These are phyloP conservation scores for Suhomyces wounanorum DNA, from an alignment of 1,139 yeast genomes.

Conservation along the genomic window DNA sequence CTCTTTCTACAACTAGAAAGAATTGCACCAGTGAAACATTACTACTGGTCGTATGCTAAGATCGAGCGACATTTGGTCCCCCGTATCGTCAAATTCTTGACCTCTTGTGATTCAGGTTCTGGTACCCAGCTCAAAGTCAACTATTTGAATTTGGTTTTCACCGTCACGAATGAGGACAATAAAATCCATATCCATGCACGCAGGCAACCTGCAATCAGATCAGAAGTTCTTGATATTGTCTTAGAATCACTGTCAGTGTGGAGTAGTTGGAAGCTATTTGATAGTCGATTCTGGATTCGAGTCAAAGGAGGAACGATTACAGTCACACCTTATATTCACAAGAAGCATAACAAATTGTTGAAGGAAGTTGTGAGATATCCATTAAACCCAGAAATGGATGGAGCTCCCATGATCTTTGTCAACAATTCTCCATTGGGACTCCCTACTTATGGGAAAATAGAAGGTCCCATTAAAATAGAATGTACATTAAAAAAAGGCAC, in stretches of 20 bases:
- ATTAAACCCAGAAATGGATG: conserved; percentile 6
- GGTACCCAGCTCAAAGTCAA: conserved; percentile 1
- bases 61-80: conserved; percentile 39
- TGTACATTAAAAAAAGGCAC: conserved; percentile 5
- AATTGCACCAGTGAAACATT: conserved; percentile 43
- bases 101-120: not conserved
- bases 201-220: conserved; percentile 9
- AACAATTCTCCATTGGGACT: conserved; percentile 2
- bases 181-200: not conserved
- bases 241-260: not conserved
- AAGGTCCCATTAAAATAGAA: conserved; percentile 1
- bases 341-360: conserved; percentile 13
- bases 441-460: conserved; percentile 1
- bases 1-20: conserved; percentile 35
- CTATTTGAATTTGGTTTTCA: conserved; percentile 9
- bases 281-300: conserved; percentile 39
- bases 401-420: conserved; percentile 10
- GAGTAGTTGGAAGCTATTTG: conserved; percentile 25
- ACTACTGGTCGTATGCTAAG: conserved; percentile 50
- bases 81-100: conserved; percentile 13
- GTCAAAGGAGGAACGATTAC: conserved; percentile 14
- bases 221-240: not conserved
- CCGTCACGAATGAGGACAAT: not conserved
- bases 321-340: conserved; percentile 26
- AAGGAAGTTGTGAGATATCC: not conserved